Evolutionary conservation across 2,329 filamentous ascomycete genomes (phyloP).

Genomic region (Pseudofabraea citricarpa): DNA sequence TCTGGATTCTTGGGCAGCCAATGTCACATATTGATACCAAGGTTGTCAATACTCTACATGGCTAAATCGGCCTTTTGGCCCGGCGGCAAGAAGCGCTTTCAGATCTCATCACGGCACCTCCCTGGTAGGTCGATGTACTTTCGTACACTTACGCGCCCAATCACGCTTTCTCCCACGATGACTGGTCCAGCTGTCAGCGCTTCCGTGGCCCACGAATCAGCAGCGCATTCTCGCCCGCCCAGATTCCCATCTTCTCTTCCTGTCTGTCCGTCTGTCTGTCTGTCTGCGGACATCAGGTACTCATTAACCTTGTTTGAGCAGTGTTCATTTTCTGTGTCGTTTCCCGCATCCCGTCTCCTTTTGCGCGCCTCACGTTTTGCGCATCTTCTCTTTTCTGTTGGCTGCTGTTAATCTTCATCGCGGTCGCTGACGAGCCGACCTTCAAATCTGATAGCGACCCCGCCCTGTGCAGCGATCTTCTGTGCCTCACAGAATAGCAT

Average conservation of each 20-base stretch:
- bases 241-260: not conserved
- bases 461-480: conserved; percentile 17
- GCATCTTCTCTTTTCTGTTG: conserved; percentile 1
- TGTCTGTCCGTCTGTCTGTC: no score
- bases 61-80: not conserved
- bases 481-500: conserved; percentile 22
- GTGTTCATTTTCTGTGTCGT: conserved; percentile 15
- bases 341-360: conserved; percentile 11
- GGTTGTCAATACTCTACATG: no score
- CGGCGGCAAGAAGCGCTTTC: conserved; percentile 2
- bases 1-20: no score
- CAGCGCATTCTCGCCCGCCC: not conserved
- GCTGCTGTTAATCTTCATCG: conserved; percentile 10
- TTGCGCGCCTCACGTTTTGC: conserved; percentile 12
- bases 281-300: no score
- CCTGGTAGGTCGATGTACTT: not conserved
- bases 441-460: conserved; percentile 11
- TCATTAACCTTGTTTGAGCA: no score
- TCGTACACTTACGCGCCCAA: not conserved
- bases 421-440: conserved; percentile 19
- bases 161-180: not conserved
- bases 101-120: no score
- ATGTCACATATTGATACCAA: no score
- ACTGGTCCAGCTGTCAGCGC: conserved; percentile 2
- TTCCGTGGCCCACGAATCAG: not conserved